Base-by-base conservation (phyloP, 306 rosid genomes). In the Astragalus membranaceus region DNA sequence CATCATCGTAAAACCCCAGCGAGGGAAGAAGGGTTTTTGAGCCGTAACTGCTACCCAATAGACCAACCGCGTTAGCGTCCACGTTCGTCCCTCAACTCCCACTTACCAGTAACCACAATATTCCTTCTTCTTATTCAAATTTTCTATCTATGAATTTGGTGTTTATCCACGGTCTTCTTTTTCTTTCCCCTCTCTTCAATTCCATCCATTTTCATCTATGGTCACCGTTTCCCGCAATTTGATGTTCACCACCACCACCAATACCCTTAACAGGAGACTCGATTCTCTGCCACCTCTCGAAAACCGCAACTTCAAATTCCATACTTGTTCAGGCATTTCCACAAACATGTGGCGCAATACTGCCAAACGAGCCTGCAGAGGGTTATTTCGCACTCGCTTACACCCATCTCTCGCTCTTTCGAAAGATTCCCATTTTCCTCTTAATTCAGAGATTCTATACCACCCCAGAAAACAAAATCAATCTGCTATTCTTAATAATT, bases 341-440 rank as follows among this genome's bases (percentile, higher is more conserved):
- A 57, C 98, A 46, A 78, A 69, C 77, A 75, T 91, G 92, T 94
- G 92, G 92, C 85, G 80, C 14, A 83, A 51, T 80, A 41, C 81
- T 47, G 87, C 89, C 30, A 91, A 75, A 63, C 88, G 64, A 62
- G 84, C 82, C 36, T 84, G 20, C 48, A 61, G 72, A 32, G 73
- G 77, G 11, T 41, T 62, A 12, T 43, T 59, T 55, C 72, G 69
- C 17, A 23, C 60, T 35, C 49, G 39, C 16, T 39, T 78, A 3
- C 83, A 54, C 47, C 61, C 87, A 23, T 56, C 82, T 56, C 65
- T 42, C n/a, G 61, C 76, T 44, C 60, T 68, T 65, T 65, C 80
- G 9, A 73, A 16, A 30, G 64, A 52, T 16, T 73, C 76, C 0
- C 0, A 64, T 59, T 61, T 63, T 53, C 10, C 69, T 0, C 72